Evolutionary conservation across 2,329 filamentous ascomycete species (phyloP).

Genomic region (Fusarium napiforme): DNA sequence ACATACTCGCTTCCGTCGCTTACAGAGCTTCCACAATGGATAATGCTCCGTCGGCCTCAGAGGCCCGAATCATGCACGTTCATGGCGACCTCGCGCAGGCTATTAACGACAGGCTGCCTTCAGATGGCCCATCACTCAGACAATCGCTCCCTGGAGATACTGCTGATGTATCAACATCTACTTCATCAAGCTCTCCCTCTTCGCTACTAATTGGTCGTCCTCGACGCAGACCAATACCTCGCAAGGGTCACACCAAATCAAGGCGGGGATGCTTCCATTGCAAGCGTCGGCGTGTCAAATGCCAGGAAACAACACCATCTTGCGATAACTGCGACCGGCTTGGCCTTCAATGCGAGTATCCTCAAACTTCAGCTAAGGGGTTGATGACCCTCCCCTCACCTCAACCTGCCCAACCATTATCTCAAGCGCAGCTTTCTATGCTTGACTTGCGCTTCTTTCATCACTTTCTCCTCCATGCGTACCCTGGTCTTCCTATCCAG

Average conservation of each 20-base stretch:
- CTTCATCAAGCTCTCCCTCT: background rate
- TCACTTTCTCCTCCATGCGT: background rate
- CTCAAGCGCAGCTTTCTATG: background rate
- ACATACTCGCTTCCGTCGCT: rapidly evolving
- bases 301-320: background rate
- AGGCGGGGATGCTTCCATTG: background rate
- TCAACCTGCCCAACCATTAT: background rate
- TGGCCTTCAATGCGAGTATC: background rate
- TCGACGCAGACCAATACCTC: background rate
- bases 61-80: rapidly evolving
- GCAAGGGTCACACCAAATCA: background rate
- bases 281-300: background rate
- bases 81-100: background rate
- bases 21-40: rapidly evolving
- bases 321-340: background rate
- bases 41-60: too few relatives aligned
- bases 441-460: background rate
- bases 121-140: background rate
- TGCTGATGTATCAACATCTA: background rate
- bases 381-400: rapidly evolving
- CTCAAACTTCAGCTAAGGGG: background rate
- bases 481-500: background rate
- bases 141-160: rapidly evolving
- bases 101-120: rapidly evolving
- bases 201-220: background rate